phyloP scores from a whole-genome alignment of 805 yeast genomes.

The Yamadazyma kitorensis region DNA sequence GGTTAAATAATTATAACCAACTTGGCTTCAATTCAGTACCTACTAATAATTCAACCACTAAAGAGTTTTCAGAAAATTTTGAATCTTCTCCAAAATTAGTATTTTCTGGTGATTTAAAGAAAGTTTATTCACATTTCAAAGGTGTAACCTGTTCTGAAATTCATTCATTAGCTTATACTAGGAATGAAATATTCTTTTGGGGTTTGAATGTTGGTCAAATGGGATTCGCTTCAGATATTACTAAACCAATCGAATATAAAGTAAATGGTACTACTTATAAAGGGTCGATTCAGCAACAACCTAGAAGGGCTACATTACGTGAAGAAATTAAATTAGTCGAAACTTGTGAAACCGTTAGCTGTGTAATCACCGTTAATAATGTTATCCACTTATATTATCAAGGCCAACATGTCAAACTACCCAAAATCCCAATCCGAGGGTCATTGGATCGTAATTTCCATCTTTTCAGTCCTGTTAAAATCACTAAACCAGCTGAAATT shows the following conservation, averaged over 20 bases:
- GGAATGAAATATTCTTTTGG: slow-evolving; percentile 57
- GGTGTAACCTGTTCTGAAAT: slow-evolving; percentile 63
- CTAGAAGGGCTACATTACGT: slow-evolving; percentile 39
- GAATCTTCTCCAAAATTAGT: slow-evolving; percentile 40
- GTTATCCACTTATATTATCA: slow-evolving; percentile 63
- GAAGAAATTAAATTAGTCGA: slow-evolving; percentile 55
- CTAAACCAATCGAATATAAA: slow-evolving; percentile 22
- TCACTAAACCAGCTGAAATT: slow-evolving; percentile 40
- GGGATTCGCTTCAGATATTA: slow-evolving; percentile 43
- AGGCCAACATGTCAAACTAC: slow-evolving; percentile 52
- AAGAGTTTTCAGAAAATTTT: slow-evolving; percentile 25
- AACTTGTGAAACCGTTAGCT: slow-evolving; percentile 68
- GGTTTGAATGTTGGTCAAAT: slow-evolving; percentile 82
- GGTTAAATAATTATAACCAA: slow-evolving; percentile 66
- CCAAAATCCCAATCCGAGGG: slow-evolving; percentile 35
- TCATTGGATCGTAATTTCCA: slow-evolving; percentile 46
- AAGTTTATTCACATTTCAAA: slow-evolving; percentile 21
- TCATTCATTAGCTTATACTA: slow-evolving; percentile 62
- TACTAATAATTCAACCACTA: slow-evolving; percentile 13
- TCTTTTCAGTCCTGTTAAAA: slow-evolving; percentile 49
- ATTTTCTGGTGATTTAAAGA: slow-evolving; percentile 41
- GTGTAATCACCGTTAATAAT: slow-evolving; percentile 54
- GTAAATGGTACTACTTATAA: slow-evolving; percentile 25
- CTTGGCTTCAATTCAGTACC: slow-evolving; percentile 44
- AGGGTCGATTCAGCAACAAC: slow-evolving; percentile 39